Conservation (phyloP, 805 yeast species). For the Pachysolen tannophilus region DNA sequence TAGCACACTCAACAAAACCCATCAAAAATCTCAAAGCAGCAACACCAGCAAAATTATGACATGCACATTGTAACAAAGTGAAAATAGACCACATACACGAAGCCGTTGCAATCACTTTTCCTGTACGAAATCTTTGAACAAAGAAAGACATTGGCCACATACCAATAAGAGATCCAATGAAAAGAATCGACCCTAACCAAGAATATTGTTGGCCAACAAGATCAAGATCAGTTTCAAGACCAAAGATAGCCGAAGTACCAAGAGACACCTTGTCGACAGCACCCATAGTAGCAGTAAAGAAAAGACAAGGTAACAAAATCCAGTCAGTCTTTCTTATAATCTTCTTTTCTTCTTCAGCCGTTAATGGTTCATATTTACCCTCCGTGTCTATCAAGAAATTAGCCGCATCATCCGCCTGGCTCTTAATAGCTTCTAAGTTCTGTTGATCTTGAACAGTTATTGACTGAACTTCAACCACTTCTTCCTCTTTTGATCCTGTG, state of each 20-base stretch:
- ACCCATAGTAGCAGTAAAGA: constrained; percentile 25
- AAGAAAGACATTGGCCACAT: constrained; percentile 27
- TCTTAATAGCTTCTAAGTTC: constrained; percentile 3
- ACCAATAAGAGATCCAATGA: constrained; percentile 33
- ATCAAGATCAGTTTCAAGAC: constrained; percentile 23
- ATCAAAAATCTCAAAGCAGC: constrained; percentile 39
- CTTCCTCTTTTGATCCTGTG: background rate
- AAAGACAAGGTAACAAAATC: constrained; percentile 28
- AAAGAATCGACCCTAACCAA: constrained; percentile 33
- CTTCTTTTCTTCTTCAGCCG: constrained; percentile 21
- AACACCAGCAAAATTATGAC: constrained; percentile 30
- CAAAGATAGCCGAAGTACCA: constrained; percentile 30
- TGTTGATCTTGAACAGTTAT: background rate
- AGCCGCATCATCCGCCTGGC: constrained; percentile 20
- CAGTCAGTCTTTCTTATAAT: constrained; percentile 30
- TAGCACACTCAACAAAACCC: constrained; percentile 31
- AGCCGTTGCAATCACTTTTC: constrained; percentile 15
- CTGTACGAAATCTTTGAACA: constrained; percentile 17
- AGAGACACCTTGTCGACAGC: constrained; percentile 29
- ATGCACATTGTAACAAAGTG: constrained; percentile 17
- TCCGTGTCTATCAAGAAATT: constrained; percentile 15
- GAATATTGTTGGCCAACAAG: constrained; percentile 27
- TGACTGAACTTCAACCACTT: background rate
- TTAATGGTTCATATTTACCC: constrained; percentile 16
- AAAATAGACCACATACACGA: constrained; percentile 14